Evolutionary conservation across 2,329 filamentous ascomycete species (phyloP), one percentile per base, ranked within the genome.

Genomic region (Chaetomium sp.): DNA sequence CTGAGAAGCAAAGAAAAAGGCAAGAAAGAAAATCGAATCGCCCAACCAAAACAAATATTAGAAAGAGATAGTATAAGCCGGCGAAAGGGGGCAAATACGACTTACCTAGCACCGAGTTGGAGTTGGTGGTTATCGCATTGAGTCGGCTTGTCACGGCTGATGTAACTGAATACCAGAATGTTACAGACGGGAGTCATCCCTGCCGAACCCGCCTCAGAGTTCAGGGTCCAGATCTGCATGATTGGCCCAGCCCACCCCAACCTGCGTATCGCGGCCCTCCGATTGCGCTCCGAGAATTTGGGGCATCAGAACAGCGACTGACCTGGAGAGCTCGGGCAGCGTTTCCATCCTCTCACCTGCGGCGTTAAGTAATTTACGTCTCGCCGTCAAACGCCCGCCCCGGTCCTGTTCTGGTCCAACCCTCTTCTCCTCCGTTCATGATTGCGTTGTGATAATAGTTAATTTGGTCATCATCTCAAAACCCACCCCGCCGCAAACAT

Each of bases 401-500:
- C 7, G 13, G 6, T 13, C 7, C 5, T 42, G 7, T n/a, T 42
- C 5, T 35, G 13, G 21, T 29, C 54, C 16, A 13, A 21, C 4
- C 45, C 16, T 7, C 16, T 58, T 58, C 23, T 16, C 49, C 12
- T n/a, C 19, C 21, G 45, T 53, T 12, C 13, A 25, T 33, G 35
- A 21, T 42, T 42, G 38, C n/a, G 23, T 4, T 42, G 38, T 23
- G 4, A 29, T 3, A 23, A 45, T 35, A 45, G 16, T 35, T 49
- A 58, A 53, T 57, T 57, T 56, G 53, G 49, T 9, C 29, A n/a
- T 33, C 16, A 19, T 4, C 53, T 3, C 19, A 29, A 13, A 10
- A 10, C 31, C 38, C 42, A 31, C 16, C 38, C 38, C 29, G 54
- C 35, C 64, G 51, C 61, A 59, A 70, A 60, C 55, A 84, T 84